These are phyloP conservation scores for Phytophthora tentaculata DNA, from an alignment of 352 stramenopile species.

Conservation along the genomic window DNA sequence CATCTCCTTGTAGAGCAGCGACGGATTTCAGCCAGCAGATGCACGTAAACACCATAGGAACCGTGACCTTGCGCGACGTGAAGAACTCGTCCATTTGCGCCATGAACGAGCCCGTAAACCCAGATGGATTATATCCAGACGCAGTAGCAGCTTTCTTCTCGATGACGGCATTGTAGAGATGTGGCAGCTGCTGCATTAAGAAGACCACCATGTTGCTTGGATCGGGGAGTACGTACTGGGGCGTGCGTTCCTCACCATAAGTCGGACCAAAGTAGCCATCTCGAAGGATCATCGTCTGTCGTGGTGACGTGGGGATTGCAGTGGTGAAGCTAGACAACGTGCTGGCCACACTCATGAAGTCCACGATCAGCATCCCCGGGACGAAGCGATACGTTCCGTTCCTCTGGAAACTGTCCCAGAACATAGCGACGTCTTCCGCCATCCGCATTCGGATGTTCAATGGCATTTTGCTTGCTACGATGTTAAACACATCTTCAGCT, in stretches of 20 bases:
- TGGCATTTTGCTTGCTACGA: conserved; percentile 10
- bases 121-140: conserved; percentile 5
- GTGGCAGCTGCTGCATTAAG: conserved; percentile 32
- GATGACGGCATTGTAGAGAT: conserved; percentile 32
- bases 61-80: conserved; percentile 22
- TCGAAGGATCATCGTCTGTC: conserved; percentile 7
- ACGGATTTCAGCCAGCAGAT: conserved; percentile 45
- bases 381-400: conserved; percentile 27
- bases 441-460: conserved; percentile 1
- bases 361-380: conserved; percentile 28
- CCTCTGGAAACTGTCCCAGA: conserved; percentile 14
- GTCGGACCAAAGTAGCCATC: conserved; percentile 30
- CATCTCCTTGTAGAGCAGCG: conserved; percentile 34
- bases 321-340: conserved; percentile 31
- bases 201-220: conserved; percentile 25
- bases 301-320: conserved; percentile 7
- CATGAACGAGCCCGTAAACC: conserved; percentile 26
- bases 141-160: conserved; percentile 13
- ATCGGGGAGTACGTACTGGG: conserved; percentile 30
- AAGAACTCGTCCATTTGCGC: conserved; percentile 36
- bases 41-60: conserved; percentile 36
- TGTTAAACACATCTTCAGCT: conserved; percentile 24
- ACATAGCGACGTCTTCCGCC: background rate
- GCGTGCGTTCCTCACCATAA: conserved; percentile 28
- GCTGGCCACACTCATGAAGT: conserved; percentile 22